Base-by-base conservation (phyloP, 1,284 basidiomycete species). In the Somion occarium region DNA sequence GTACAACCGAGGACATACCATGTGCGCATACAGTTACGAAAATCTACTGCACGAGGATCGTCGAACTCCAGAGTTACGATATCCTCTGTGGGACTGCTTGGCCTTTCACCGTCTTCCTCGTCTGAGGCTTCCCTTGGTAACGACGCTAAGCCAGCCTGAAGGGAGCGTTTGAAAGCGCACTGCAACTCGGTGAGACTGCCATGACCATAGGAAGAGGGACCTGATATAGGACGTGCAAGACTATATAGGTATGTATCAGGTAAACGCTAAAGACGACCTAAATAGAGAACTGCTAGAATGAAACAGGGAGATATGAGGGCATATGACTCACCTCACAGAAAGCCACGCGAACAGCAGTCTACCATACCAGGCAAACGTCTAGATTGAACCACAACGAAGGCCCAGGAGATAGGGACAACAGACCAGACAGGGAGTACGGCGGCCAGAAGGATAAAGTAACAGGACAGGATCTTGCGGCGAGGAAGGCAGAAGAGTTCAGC, bases 261-360 rank as follows among this genome's bases (percentile, higher is more conserved):
- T 90, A 85, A 38, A 91, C 62, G 54, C 85, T 86, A 69, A 95
- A 96, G 53, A 84, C 63, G n/a, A 83, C 78, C 88, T 93, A 62
- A 19, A 37, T 15, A 49, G 44, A 41, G 13, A 5, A 43, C 19
- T 22, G 24, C 4, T 19, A 13, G 19, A 24, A 43, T 19, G 5
- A 38, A 44, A 30, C 48, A 44, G n/a, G 22, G 26, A 25, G 44
- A 42, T 51, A 38, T 52, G 39, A 30, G 42, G 51, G 13, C 19
- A 19, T 23, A 52, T n/a, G 54, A 61, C 63, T 56, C 50, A 86
- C 87, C 76, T 88, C 88, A 62, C 70, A 76, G 26, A 82, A 63
- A 41, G 82, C 76, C 80, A 57, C 44, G 62, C 69, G 55, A 85
- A 82, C 11, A 71, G 57, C 22, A 65, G 50, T 48, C 59, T 66